These are phyloP conservation scores for Naematelia aurantialba DNA, from an alignment of 768 basidiomycete species.

Conservation along the genomic window DNA sequence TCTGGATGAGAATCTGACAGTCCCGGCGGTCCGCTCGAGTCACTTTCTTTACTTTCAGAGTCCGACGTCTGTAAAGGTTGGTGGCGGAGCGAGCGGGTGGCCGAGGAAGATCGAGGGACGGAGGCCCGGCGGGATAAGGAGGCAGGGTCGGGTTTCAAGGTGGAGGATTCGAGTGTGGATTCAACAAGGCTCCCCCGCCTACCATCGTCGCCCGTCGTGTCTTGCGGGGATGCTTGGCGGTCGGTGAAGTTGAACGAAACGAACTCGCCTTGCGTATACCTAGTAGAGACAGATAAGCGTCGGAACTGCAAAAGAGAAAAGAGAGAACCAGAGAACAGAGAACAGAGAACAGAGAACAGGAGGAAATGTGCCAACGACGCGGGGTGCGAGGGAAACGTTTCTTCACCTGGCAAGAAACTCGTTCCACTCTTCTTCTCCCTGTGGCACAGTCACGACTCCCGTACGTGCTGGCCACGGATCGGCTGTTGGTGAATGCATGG, in stretches of 20 bases:
- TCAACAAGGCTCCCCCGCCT: neutral
- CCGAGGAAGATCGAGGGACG: neutral
- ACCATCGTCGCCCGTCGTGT: neutral
- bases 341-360: neutral
- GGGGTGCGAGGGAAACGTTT: too few relatives aligned
- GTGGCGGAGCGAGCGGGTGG: neutral
- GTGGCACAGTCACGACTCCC: neutral
- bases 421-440: slow-evolving; percentile 21
- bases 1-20: neutral
- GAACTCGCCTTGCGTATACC: slow-evolving; percentile 6
- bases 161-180: neutral
- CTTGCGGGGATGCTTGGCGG: neutral
- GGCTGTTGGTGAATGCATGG: too few relatives aligned
- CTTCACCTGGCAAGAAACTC: slow-evolving; percentile 21
- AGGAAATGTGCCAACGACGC: too few relatives aligned
- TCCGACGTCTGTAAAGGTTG: too few relatives aligned
- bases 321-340: neutral
- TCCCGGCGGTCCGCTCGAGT: too few relatives aligned
- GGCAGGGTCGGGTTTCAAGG: neutral
- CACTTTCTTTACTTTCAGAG: too few relatives aligned
- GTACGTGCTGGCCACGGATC: neutral
- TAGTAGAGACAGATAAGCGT: neutral
- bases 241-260: slow-evolving; percentile 9
- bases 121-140: neutral
- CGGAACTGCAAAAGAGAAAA: neutral